Evolutionary conservation across 768 basidiomycete genomes (phyloP).

Genomic region (Tephrocybe sp.): DNA sequence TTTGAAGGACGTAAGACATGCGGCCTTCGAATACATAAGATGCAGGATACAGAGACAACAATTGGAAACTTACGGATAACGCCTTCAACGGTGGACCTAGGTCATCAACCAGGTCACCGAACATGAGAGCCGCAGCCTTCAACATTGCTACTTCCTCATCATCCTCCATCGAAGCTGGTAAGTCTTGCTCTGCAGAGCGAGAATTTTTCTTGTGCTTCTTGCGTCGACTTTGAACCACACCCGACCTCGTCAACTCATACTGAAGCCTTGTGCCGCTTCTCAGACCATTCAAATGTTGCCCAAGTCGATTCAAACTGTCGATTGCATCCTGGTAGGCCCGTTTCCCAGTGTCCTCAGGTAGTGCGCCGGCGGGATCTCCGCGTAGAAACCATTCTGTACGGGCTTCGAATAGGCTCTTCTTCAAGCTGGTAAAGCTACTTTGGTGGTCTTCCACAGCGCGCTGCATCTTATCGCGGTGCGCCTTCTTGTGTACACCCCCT

Average conservation of each 20-base stretch:
- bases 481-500: slow-evolving; percentile 50
- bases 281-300: slow-evolving; percentile 91
- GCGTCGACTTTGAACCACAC: slow-evolving; percentile 22
- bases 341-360: slow-evolving; percentile 32
- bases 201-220: slow-evolving; percentile 19
- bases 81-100: slow-evolving; percentile 74
- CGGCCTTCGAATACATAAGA: slow-evolving; percentile 36
- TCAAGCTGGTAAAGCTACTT: slow-evolving; percentile 84
- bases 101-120: slow-evolving; percentile 78
- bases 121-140: slow-evolving; percentile 67
- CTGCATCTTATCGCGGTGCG: slow-evolving; percentile 62
- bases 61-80: slow-evolving; percentile 54
- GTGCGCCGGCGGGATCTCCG: slow-evolving; percentile 22
- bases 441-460: slow-evolving; percentile 85
- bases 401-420: slow-evolving; percentile 83
- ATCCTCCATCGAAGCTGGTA: slow-evolving; percentile 17
- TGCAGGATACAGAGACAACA: not conserved
- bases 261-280: slow-evolving; percentile 83
- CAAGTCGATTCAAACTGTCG: slow-evolving; percentile 81
- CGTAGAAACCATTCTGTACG: slow-evolving; percentile 73
- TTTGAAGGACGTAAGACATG: slow-evolving; percentile 58
- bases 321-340: slow-evolving; percentile 85
- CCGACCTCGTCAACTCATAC: slow-evolving; percentile 72
- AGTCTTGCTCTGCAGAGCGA: slow-evolving; percentile 6
- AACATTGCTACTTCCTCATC: slow-evolving; percentile 41